phyloP scores from a whole-genome alignment of 805 yeast genomes.

The Teunomyces panamensis region DNA sequence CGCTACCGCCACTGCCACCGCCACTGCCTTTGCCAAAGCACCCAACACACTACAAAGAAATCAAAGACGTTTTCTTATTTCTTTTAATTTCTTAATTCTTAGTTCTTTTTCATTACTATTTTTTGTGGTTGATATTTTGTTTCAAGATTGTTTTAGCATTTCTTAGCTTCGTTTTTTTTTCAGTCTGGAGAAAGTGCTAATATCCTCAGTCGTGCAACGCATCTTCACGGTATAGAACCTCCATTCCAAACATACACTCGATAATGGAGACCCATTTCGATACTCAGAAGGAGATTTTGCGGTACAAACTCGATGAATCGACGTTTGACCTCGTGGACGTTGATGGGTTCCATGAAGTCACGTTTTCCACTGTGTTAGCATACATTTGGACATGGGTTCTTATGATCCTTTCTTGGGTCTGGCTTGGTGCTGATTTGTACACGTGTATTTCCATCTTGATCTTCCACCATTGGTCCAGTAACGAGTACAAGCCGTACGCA shows the following conservation, averaged over 20 bases:
- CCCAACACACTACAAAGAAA: too few relatives aligned
- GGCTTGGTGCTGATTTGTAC: conserved; percentile 68
- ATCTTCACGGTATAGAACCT: too few relatives aligned
- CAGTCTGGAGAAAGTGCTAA: too few relatives aligned
- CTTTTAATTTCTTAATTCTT: background rate
- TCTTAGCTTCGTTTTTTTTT: too few relatives aligned
- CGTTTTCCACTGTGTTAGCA: conserved; percentile 41
- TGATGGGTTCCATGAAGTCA: conserved; percentile 44
- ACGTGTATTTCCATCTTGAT: conserved; percentile 74
- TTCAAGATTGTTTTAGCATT: background rate
- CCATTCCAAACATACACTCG: too few relatives aligned
- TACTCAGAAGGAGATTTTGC: conserved; percentile 24
- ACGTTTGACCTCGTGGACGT: conserved; percentile 52
- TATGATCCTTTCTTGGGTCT: conserved; percentile 52
- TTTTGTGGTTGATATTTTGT: background rate
- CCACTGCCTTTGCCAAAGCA: too few relatives aligned
- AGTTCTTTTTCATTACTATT: background rate
- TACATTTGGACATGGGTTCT: conserved; percentile 44
- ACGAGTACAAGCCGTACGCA: conserved; percentile 43
- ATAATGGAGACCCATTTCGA: conserved; percentile 13
- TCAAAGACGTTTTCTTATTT: background rate
- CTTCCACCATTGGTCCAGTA: conserved; percentile 64
- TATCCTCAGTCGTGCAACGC: too few relatives aligned
- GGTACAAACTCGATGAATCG: conserved; percentile 32
- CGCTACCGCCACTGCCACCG: too few relatives aligned